Evolutionary conservation across 2,329 filamentous ascomycete genomes (phyloP).

Genomic region (Nemania serpens): DNA sequence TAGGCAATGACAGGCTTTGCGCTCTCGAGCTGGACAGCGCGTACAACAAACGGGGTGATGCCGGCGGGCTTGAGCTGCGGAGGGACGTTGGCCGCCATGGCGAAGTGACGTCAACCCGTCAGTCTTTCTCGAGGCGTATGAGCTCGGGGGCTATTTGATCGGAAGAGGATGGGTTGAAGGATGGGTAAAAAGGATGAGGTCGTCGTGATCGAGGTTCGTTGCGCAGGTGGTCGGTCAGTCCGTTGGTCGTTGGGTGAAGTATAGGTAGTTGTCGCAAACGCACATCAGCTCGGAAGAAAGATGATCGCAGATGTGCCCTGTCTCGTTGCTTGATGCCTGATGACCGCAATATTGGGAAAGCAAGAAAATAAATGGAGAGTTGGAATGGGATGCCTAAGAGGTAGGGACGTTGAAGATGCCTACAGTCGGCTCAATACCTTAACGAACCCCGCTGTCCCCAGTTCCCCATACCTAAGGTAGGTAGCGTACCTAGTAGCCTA

Average conservation of each 20-base stretch:
- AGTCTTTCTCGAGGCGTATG: background rate
- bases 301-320: no score
- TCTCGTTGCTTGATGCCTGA: no score
- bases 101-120: background rate
- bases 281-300: no score
- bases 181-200: background rate
- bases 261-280: background rate
- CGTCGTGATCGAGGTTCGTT: background rate
- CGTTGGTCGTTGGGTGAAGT: background rate
- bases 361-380: no score
- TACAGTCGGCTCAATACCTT: no score
- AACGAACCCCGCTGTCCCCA: no score
- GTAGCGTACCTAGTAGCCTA: no score
- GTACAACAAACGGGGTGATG: conserved; percentile 79
- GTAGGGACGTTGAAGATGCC: no score
- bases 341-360: background rate
- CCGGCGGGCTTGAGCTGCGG: conserved; percentile 77
- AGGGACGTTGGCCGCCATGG: conserved; percentile 75
- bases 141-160: background rate
- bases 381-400: no score
- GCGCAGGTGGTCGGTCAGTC: background rate
- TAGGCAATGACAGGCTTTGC: conserved; percentile 89
- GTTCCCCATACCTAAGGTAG: no score
- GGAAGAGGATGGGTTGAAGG: background rate
- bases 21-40: conserved; percentile 81